Evolutionary conservation across 1,284 basidiomycete species (phyloP), one percentile per base, ranked within the genome.

Genomic region (Grifola frondosa): DNA sequence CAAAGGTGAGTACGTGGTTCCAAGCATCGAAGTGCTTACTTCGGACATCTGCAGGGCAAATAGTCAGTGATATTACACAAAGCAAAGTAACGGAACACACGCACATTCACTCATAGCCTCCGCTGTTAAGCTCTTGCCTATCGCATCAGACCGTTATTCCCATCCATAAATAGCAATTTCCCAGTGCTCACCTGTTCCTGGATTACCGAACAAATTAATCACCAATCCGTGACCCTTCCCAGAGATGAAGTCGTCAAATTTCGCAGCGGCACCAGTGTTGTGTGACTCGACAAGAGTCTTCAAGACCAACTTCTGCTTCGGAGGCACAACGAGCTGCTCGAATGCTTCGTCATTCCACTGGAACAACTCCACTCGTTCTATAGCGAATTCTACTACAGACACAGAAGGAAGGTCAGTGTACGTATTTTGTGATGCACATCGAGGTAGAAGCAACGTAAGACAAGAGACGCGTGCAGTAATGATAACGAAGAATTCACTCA

Each of bases 151-250:
- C 4, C 2, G n/a, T n/a, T n/a, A n/a, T n/a, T n/a, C n/a, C n/a
- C n/a, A n/a, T n/a, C n/a, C n/a, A n/a, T n/a, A n/a, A n/a, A n/a
- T n/a, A n/a, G n/a, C n/a, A n/a, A 20, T 15, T 11, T 17, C 4
- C 7, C 16, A 34, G 6, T 20, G 15, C 50, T 12, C 16, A 56
- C 58, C 60, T 19, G 80, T 78, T 36, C 81, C 81, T 5, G 80
- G 80, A 40, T 79, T 78, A 7, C 81, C 80, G 50, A 76, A 81
- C 3, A 82, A 64, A 47, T 80, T 80, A 53, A 81, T 67, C 21
- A 82, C 76, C 15, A 83, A 68, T 3, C 79, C 80, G 16, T 77
- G 71, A 1, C 80, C 80, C 54, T 83, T 82, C 22, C 78, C 80
- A 52, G 75, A 69, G 48, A 81, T 75, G 50, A 82, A 81, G 53